Percentiles rank a stretch among this genome's conserved stretches.
phyloP scores from a whole-genome alignment of 805 yeast genomes.

The Candida arabinofermentans region DNA sequence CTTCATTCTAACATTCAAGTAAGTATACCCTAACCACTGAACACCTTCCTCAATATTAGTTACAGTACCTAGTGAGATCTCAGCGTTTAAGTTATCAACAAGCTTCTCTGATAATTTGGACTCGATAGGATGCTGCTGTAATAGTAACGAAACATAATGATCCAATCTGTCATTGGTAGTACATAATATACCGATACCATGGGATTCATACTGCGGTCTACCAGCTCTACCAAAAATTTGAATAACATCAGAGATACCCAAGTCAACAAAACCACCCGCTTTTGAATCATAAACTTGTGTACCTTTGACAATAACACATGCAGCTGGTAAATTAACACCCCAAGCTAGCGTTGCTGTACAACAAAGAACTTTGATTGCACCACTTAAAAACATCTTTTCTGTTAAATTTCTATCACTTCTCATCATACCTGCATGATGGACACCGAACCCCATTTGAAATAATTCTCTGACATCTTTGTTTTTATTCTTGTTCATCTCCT shows the following conservation, averaged over 20 bases:
- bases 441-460: slow-evolving; percentile 79
- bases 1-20: slow-evolving; percentile 89
- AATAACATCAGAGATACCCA: slow-evolving; percentile 94
- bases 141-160: slow-evolving; percentile 81
- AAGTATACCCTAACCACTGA: slow-evolving; percentile 97
- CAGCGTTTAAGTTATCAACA: slow-evolving; percentile 94
- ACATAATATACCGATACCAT: slow-evolving; percentile 88
- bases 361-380: slow-evolving; percentile 84
- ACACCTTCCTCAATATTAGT: slow-evolving; percentile 93
- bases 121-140: slow-evolving; percentile 96
- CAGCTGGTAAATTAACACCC: slow-evolving; percentile 99
- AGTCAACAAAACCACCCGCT: slow-evolving; percentile 89
- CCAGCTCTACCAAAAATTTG: slow-evolving; percentile 99
- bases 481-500: slow-evolving; percentile 69
- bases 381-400: slow-evolving; percentile 80
- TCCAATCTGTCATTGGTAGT: slow-evolving; percentile 79
- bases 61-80: slow-evolving; percentile 91
- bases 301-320: slow-evolving; percentile 93
- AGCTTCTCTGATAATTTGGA: slow-evolving; percentile 72
- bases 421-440: slow-evolving; percentile 97
- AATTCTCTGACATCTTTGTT: slow-evolving; percentile 79
- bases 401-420: slow-evolving; percentile 85
- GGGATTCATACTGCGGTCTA: slow-evolving; percentile 91
- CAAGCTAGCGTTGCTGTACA: slow-evolving; percentile 98
- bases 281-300: slow-evolving; percentile 94